Evolutionary conservation across 208 protist species (phyloP).

Genomic region (Trichomonas gallinae): DNA sequence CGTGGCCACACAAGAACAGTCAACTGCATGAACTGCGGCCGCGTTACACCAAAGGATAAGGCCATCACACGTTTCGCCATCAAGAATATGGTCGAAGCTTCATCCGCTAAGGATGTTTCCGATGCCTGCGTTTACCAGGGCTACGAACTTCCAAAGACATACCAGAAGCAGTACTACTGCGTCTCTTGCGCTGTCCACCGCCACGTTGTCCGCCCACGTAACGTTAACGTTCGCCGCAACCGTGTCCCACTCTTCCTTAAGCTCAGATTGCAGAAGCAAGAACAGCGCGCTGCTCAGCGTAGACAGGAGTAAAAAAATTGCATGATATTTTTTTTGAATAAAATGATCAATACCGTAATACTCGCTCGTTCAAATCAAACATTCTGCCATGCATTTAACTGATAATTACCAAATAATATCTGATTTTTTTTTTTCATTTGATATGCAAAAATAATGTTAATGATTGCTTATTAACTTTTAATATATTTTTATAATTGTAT

Average conservation of each 20-base stretch:
- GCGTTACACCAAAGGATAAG: slow-evolving; percentile 36
- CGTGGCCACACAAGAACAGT: slow-evolving; percentile 25
- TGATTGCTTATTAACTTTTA: too few species aligned
- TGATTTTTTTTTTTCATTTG: too few species aligned
- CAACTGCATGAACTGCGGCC: slow-evolving; percentile 34
- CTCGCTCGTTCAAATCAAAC: too few species aligned
- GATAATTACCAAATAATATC: too few species aligned
- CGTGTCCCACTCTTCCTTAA: slow-evolving; percentile 28
- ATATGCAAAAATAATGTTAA: too few species aligned
- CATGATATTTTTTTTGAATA: background rate
- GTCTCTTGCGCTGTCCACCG: slow-evolving; percentile 38
- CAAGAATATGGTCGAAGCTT: slow-evolving; percentile 37
- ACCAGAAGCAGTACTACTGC: slow-evolving; percentile 40
- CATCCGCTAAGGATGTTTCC: slow-evolving; percentile 29
- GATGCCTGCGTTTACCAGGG: slow-evolving; percentile 32
- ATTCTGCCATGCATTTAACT: too few species aligned
- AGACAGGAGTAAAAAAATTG: background rate
- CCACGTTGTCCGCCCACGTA: slow-evolving; percentile 36
- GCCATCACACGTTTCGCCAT: slow-evolving; percentile 36
- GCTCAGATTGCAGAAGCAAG: background rate
- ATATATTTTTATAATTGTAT: too few species aligned
- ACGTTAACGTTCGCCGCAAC: slow-evolving; percentile 20
- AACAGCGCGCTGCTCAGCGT: background rate
- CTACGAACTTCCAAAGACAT: slow-evolving; percentile 39
- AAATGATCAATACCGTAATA: background rate